Evolutionary conservation across 2,329 filamentous ascomycete genomes (phyloP), one percentile per base, ranked within the genome.

Genomic region (Ustilaginoidea virens): DNA sequence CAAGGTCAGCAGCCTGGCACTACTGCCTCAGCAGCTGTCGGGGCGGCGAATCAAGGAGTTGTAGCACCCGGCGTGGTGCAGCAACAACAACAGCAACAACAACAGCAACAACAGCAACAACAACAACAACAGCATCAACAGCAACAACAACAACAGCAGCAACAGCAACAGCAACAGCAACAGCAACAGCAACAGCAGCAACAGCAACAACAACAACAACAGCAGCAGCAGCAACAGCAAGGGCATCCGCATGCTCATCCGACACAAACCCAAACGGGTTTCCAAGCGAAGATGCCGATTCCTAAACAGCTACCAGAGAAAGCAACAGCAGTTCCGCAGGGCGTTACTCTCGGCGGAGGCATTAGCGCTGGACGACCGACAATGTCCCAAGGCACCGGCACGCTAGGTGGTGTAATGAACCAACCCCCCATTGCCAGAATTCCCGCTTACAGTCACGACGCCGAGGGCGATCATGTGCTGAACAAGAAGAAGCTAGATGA

Each of bases 401-500:
- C 74, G 5, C 68, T 79, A 1, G 79, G 79, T 30, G 85, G 85
- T 30, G 76, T 90, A 28, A 80, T 94, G 67, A 76, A 77, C 29
- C 85, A 93, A 45, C 86, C 90, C 1, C 81, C 82, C 2, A 69
- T 96, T 35, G 62, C 75, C 31, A 86, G 85, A 46, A 72, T 82
- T 25, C 82, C 85, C 0, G 73, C 75, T 0, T 92, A 82, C 51
- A 80, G 82, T 32, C 74, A 94, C 33, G 87, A 96, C 49, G 81
- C 82, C 17, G 86, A 93, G 47, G 85, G 83, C 16, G 85, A 94
- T 44, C 77, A 86, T 24, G 80, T 98, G 1, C 63, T 98, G n/a
- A 92, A 80, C 58, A 94, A 94, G 69, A 92, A 92, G 60, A 96
- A 93, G 58, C 66, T 98, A 23, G 86, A 98, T 46, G 87, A 94